phyloP scores from a whole-genome alignment of 106 monocot species.

The Iris macrosiphon region DNA sequence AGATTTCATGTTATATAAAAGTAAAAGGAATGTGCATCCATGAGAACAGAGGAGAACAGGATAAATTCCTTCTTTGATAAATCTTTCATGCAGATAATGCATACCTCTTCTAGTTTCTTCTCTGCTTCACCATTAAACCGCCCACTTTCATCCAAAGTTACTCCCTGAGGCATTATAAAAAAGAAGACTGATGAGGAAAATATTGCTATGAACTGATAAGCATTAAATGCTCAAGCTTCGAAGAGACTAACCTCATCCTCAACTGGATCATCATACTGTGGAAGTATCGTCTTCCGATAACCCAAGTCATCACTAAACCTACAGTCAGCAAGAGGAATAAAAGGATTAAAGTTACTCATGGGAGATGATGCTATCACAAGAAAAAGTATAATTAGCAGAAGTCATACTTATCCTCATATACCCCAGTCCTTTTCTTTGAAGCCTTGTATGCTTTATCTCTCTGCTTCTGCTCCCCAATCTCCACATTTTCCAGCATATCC shows the following conservation, averaged over 20 bases:
- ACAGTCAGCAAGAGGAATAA: slow-evolving; percentile 7
- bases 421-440: slow-evolving; percentile 69
- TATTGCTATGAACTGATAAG: not conserved
- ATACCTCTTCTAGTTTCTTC: slow-evolving; percentile 87
- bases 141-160: slow-evolving; percentile 86
- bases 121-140: slow-evolving; percentile 79
- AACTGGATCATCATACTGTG: slow-evolving; percentile 77
- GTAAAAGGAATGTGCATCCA: not conserved
- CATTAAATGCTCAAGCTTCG: not conserved
- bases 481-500: slow-evolving; percentile 99
- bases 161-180: slow-evolving; percentile 42
- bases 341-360: not conserved
- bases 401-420: slow-evolving; percentile 77
- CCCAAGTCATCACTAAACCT: slow-evolving; percentile 67
- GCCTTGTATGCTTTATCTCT: slow-evolving; percentile 80
- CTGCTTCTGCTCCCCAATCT: slow-evolving; percentile 93
- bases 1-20: slow-evolving; percentile 4
- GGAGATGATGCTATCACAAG: not conserved
- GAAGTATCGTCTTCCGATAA: slow-evolving; percentile 62
- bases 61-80: too few species aligned
- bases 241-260: slow-evolving; percentile 67
- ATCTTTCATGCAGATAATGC: too few species aligned
- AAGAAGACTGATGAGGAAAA: slow-evolving; percentile 4
- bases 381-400: not conserved
- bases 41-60: not conserved